Base-by-base conservation (phyloP, 805 yeast genomes). In the Nakazawaea holstii region DNA sequence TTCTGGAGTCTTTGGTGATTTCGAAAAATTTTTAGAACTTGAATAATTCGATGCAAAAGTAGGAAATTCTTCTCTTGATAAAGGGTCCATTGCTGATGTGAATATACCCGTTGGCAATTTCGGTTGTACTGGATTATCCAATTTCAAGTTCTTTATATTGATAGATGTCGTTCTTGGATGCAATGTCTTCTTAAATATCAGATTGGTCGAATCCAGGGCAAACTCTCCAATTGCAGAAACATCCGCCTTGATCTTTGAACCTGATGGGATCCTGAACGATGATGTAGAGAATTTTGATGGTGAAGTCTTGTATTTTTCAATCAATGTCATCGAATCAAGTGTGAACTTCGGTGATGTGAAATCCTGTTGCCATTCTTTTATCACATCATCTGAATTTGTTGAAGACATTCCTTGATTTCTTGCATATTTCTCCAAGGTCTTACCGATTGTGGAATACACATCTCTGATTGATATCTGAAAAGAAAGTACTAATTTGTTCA, bases 401-500 rank as follows among this genome's bases (percentile, higher is more conserved):
- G 50, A 43, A 15, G 55, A 45, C 28, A 66, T 53, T 1, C 76
- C 76, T 33, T 68, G 68, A 26, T 56, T 46, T 29, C 53, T 53
- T 14, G 60, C 52, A 48, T 57, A 65, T 48, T 59, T 59, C 10
- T 45, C 32, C 33, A 67, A 35, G 32, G 66, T 58, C 4, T 64
- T 65, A 43, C 60, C 45, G 26, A 76, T 55, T 24, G 60, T 55
- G 27, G 61, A 53, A 46, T 58, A 62, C 2, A 70, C 60, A 14
- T 68, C 72, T 20, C 57, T 32, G 41, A 76, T 71, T 32, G 69
- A 65, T 52, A 62, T 67, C 35, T 74, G 56, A 1, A 69, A 45
- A 51, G 69, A 64, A 41, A 68, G 59, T 1, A 74, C 60, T 11
- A 77, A 49, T 44, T 65, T 63, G 40, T 68, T 74, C 9, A 77